phyloP scores from a whole-genome alignment of 257 asterid species.

The Nicotiana undulata region DNA sequence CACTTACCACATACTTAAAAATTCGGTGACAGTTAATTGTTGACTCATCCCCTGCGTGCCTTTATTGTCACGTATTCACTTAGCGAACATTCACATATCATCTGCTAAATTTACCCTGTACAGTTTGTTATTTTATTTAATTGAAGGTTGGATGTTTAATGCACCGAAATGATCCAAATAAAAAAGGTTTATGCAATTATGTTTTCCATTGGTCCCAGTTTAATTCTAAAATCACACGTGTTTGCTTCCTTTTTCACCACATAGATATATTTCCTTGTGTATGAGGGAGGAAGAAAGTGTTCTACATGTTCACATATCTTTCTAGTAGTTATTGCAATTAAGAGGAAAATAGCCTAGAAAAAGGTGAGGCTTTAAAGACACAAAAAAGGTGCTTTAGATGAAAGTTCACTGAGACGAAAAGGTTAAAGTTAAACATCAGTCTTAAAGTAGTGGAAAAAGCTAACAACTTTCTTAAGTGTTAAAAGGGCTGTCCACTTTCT shows the following conservation, averaged over 20 bases:
- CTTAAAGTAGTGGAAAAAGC: constrained; percentile 48
- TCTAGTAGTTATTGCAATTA: background rate
- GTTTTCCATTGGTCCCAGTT: background rate
- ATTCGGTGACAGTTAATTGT: too few species aligned
- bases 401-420: constrained; percentile 34
- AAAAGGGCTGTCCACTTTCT: constrained; percentile 98
- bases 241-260: background rate
- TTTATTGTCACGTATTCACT: too few species aligned
- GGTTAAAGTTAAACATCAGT: constrained; percentile 7
- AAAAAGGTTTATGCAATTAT: background rate
- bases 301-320: background rate
- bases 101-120: too few species aligned
- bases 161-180: background rate
- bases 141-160: background rate
- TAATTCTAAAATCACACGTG: background rate
- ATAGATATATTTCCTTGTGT: background rate
- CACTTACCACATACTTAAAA: too few species aligned
- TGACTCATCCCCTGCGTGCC: too few species aligned
- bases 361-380: background rate
- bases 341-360: background rate
- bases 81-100: too few species aligned
- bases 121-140: too few species aligned
- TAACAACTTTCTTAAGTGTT: constrained; percentile 56
- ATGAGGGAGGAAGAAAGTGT: background rate
- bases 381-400: constrained; percentile 39